phyloP scores from a whole-genome alignment of 179 eudicot genomes.

The Beta corolliflora region DNA sequence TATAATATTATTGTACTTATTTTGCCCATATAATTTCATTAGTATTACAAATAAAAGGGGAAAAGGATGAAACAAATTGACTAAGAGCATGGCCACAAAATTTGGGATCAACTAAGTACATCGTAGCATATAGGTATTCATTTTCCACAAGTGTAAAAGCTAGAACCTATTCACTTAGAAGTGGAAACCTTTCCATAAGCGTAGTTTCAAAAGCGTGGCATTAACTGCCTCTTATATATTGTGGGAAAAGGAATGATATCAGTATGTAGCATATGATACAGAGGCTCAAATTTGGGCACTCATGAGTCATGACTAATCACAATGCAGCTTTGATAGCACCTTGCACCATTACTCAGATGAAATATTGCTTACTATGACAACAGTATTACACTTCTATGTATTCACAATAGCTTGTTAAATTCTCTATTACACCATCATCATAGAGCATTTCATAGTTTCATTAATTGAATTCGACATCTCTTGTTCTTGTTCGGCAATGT shows the following conservation, averaged over 20 bases:
- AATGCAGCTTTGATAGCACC: conserved; percentile 9
- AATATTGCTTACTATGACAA: not conserved
- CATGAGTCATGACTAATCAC: not conserved
- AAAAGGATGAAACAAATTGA: too few relatives aligned
- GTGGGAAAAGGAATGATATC: conserved; percentile 10
- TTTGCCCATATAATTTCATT: too few relatives aligned
- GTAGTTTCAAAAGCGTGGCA: not conserved
- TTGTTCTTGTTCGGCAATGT: conserved; percentile 65
- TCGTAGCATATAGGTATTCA: too few relatives aligned
- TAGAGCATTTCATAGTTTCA: conserved; percentile 1
- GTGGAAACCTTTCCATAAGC: not conserved
- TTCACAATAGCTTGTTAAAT: conserved; percentile 15
- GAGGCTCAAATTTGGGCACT: conserved; percentile 20
- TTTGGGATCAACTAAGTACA: too few relatives aligned
- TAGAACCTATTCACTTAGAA: too few relatives aligned
- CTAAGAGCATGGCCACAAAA: too few relatives aligned
- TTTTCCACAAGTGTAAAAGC: too few relatives aligned
- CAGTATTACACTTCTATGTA: not conserved
- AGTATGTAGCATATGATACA: conserved; percentile 18
- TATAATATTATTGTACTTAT: too few relatives aligned
- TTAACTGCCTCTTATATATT: not conserved
- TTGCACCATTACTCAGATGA: not conserved
- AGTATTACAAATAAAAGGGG: too few relatives aligned
- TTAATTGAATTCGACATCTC: conserved; percentile 22
- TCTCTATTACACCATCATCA: not conserved